Base-by-base conservation (phyloP, 2,329 filamentous ascomycete genomes). In the Colletotrichum falcatum region DNA sequence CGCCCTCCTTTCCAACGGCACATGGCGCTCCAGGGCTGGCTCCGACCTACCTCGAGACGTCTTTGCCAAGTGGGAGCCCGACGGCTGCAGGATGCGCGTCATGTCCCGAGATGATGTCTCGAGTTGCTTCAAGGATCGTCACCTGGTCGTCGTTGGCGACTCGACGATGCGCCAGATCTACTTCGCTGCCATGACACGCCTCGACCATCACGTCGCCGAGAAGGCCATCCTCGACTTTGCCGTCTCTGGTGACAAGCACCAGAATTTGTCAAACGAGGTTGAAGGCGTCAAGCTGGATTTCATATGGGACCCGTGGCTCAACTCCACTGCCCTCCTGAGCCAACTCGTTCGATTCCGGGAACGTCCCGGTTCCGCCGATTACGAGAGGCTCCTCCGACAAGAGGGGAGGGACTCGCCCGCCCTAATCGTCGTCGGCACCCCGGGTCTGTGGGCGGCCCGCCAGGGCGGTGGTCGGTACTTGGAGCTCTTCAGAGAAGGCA, bases 301-400 rank as follows among this genome's bases (percentile, higher is more conserved):
- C 72, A 77, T 90, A 14, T 91, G 88, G 88, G 89, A 92, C 77
- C 89, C 90, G 0, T 90, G 82, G 79, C 80, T 91, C 88, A 91
- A 76, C 75, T 81, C 30, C 75, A 79, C 72, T 16, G 30, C 28
- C n/a, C 66, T 72, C 23, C 60, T 70, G 14, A 51, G 20, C 59
- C 72, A 72, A 39, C 39, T 73, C 33, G 66, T 66, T 26, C 66
- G 60, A 26, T 73, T 72, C 28, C 59, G 72, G 60, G 58, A 66
- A 49, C 69, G 59, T 7, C 59, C 65, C 26, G 70, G 65, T 30
- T 72, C 70, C 35, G 49, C 62, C 11, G 66, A 70, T 8, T 64
- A 64, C 18, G 72, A 72, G 26, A 65, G 49, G 49, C 61, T 69
- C 20, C 65, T 62, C 30, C 60, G 51, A 33, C 23, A 70, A 48